Conservation (phyloP, 495 filamentous ascomycete species). For the Daldinia vernicosa region DNA sequence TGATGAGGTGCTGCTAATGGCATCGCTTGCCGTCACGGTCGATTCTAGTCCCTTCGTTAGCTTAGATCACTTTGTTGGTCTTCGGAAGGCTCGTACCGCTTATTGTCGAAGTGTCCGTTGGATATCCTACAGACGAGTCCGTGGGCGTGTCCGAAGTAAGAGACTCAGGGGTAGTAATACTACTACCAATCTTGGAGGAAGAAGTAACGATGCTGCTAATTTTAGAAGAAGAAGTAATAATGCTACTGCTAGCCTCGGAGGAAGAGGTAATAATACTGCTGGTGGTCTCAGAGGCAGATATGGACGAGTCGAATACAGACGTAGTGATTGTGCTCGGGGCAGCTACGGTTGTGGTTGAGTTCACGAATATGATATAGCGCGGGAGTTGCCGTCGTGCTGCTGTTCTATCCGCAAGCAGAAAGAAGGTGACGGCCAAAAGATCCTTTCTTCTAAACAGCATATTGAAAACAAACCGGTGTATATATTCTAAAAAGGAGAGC, state of each 20-base stretch:
- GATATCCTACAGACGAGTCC: not conserved
- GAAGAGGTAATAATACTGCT: not conserved
- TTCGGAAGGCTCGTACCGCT: not conserved
- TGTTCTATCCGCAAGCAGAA: constrained; percentile 19
- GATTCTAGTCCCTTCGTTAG: not conserved
- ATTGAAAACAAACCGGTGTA: constrained; percentile 11
- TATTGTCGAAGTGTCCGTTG: not conserved
- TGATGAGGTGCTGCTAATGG: constrained; percentile 1
- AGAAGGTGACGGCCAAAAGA: constrained; percentile 8
- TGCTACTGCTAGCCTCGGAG: not conserved
- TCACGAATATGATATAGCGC: not conserved
- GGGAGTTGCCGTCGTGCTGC: constrained; percentile 8
- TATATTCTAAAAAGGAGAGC: constrained; percentile 13
- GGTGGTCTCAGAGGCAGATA: not conserved
- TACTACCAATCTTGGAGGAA: not conserved
- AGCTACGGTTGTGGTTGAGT: constrained; percentile 7
- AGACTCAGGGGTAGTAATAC: not conserved
- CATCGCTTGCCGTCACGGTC: not conserved
- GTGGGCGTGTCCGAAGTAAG: not conserved
- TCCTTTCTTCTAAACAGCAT: constrained; percentile 36
- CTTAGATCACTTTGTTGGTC: not conserved
- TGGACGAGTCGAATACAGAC: not conserved
- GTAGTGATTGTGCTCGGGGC: constrained; percentile 3
- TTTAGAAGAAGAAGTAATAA: not conserved
- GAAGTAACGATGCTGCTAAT: not conserved